Evolutionary conservation across 2,329 filamentous ascomycete species (phyloP), one percentile per base, ranked within the genome.

Genomic region (Penicillium sp.): DNA sequence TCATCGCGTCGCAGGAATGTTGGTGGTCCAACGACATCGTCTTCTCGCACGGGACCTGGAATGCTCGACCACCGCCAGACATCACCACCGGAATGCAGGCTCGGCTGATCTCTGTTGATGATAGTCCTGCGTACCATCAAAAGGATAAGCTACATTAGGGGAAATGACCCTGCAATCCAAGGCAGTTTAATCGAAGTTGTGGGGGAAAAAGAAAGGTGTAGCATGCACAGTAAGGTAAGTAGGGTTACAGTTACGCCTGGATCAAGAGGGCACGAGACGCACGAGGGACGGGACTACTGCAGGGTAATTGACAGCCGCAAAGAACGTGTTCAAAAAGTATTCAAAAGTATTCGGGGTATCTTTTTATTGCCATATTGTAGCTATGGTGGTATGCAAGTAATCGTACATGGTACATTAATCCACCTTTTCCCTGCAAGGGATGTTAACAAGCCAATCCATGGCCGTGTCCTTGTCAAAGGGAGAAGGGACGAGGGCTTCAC

Each of bases 351-450:
- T 63, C 60, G 65, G 65, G 65, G 65, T 67, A 67, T 67, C 65
- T 67, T 58, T 67, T 63, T 58, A 51, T 61, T 49, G 15, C 54
- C 58, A 48, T 58, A 36, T 33, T 43, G 54, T 55, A 58, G 41
- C 56, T 63, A 65, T 59, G 61, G 58, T 55, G 60, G 59, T 65
- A 66, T 65, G 65, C 61, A 63, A 67, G 65, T 64, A 66, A 68
- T 64, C 63, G 66, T 66, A 64, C 63, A 67, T 64, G 57, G 57
- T 61, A 56, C 55, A 57, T 57, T 59, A 55, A 49, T 64, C 61
- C 57, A 60, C 59, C 54, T 57, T 59, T 59, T 59, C 58, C 59
- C 73, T 58, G 73, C 73, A 75, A 76, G 73, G 73, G 71, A 64
- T 70, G 65, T 55, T 43, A 53, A 57, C 55, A 53, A 53, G 56